Base-by-base conservation (phyloP, 2,329 filamentous ascomycete genomes). In the Cadophora malorum region DNA sequence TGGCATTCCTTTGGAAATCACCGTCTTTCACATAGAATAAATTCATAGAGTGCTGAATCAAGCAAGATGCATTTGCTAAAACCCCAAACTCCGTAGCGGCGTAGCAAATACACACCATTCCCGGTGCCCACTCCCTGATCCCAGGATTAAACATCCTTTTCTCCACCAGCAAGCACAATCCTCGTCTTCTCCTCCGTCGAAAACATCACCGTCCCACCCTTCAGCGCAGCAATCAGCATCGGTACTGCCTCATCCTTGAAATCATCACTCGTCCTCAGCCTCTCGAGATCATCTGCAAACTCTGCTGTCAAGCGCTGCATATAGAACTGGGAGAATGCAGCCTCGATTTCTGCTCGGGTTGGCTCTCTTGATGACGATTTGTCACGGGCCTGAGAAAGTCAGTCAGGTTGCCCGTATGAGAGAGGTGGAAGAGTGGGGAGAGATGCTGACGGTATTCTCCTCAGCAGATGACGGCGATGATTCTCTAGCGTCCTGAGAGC, bases 271-370 rank as follows among this genome's bases (percentile, higher is more conserved):
- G 78, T 77, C 71, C 91, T 87, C 69, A 93, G 82, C 78, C 88
- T 88, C 80, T 92, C 88, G 47, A 94, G 83, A 76, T 94, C 91
- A 72, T 93, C 89, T 14, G 89, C 87, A 66, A 94, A 88, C 77
- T 94, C 91, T 62, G 83, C 81, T 0, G 91, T 92, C 6, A 88
- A 82, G 68, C 86, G 88, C 74, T 90, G 88, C 58, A 94, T 85
- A 78, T 93, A 93, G 77, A 88, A 90, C 10, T 87, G 81, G 9
- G 84, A 82, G 79, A 92, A 93, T 4, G 69, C 71, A 23, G 69
- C 65, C 10, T 70, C 64, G 28, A 75, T 64, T 55, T 76, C 71
- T 25, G 69, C 60, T 23, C 73, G 66, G 16, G 16, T 68, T 19
- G 59, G 50, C n/a, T 60, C 60, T 52, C 68, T 64, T 19, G 52